Evolutionary conservation across 208 protist species (phyloP), one percentile per base, ranked within the genome.

Genomic region (Trypanosoma boissoni): DNA sequence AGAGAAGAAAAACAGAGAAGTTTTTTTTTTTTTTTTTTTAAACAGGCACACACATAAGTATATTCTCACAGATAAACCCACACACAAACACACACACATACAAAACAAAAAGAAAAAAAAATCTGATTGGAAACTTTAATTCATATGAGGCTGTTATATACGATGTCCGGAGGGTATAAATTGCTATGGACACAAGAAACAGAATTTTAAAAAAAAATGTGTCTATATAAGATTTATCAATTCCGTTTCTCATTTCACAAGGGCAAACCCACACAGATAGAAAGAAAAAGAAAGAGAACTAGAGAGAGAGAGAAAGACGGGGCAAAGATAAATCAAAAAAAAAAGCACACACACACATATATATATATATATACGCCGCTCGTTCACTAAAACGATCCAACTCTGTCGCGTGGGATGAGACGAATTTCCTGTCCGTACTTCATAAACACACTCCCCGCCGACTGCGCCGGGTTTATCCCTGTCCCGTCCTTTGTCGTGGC

Each of bases 381-480:
- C 45, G 23, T n/a, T 3, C 12, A 34, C 7, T 58, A 37, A 9
- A 8, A 4, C 39, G 29, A 32, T 12, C 95, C 95, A 9, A 98
- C 95, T 27, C 91, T 83, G 64, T 98, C 96, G 54, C 96, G 82
- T 27, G 95, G 95, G 64, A 98, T 98, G 8, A 97, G 80, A 4
- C 94, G 83, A 20, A 98, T 91, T 36, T 98, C 95, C 41, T 80
- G 72, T 5, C 96, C 96, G 68, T 98, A 94, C 68, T 98, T 98
- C 72, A 98, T 84, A 56, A 97, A 98, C 28, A 97, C 91, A 52
- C 76, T 91, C 28, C 95, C 95, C 14, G 93, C 81, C 12, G 80
- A 97, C 68, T 98, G 94, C 37, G 88, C 68, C 1, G 97, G 97
- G 70, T 98, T 98, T 60, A 98, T 97, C 31, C 97, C 97, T 0